Evolutionary conservation across 208 protist genomes (phyloP).

Genomic region (Acanthamoeba lenticulata): DNA sequence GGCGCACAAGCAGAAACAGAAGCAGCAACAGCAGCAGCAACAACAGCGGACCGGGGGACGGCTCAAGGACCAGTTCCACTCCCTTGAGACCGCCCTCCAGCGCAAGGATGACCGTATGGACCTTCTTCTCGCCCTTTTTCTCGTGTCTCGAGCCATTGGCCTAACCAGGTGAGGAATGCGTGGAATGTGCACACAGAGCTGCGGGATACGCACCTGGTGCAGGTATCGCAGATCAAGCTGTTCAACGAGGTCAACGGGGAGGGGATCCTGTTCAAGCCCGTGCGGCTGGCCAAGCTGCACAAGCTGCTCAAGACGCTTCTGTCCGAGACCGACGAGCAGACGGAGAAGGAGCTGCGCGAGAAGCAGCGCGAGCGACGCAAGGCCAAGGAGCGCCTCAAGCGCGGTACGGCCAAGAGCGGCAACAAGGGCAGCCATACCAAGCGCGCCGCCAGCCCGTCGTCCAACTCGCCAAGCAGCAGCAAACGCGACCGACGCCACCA

Average conservation of each 20-base stretch:
- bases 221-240: slow-evolving; percentile 33
- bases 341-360: slow-evolving; percentile 53
- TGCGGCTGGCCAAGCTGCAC: slow-evolving; percentile 43
- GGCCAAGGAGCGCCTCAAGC: slow-evolving; percentile 50
- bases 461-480: too few relatives aligned
- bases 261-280: slow-evolving; percentile 35
- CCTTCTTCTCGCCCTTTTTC: background rate
- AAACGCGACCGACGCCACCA: too few relatives aligned
- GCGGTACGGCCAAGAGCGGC: background rate
- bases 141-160: background rate
- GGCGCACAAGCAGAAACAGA: background rate
- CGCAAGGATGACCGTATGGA: background rate
- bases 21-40: background rate
- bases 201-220: slow-evolving; percentile 7
- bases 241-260: slow-evolving; percentile 36
- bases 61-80: slow-evolving; percentile 18
- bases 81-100: slow-evolving; percentile 33
- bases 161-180: background rate
- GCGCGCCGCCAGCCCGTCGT: background rate
- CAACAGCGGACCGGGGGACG: background rate
- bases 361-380: slow-evolving; percentile 51
- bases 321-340: slow-evolving; percentile 4
- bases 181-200: background rate
- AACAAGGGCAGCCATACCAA: background rate
- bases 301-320: slow-evolving; percentile 42